Base-by-base conservation (phyloP, 805 yeast genomes). In the Starmerella scarabaei region DNA sequence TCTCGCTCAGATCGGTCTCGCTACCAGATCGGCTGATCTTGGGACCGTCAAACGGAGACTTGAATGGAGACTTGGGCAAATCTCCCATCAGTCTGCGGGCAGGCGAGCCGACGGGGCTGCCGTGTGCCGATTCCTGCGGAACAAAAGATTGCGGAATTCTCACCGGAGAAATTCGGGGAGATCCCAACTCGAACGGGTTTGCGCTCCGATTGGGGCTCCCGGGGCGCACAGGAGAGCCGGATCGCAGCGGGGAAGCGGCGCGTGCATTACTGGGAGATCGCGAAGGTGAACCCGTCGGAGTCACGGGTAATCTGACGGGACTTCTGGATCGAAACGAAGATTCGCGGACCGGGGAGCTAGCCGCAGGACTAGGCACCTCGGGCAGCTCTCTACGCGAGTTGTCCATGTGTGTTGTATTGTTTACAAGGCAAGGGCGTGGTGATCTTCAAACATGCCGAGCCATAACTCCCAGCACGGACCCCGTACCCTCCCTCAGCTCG, bases 51-150 rank as follows among this genome's bases (percentile, higher is more conserved):
- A 23, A 23, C 11, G 26, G 26, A 7, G 26, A 23, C 7, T 23
- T 11, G 11, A 23, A 23, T 7, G 26, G 26, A 7, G 26, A 23
- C 7, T 23, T 11, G 26, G 26, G 26, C 26, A 11, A 23, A 11
- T 39, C 33, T 20, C 27, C 14, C 35, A 38, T 36, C 27, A 41
- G 33, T 20, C 50, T 45, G 18, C 53, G 49, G 4, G 37, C 52
- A 0, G 53, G 54, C 9, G 49, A 42, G 7, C 47, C 46, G 7
- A 35, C 21, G 15, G 51, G 50, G 36, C 53, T 48, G 14, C 45
- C 51, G 20, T 44, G 50, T 9, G 30, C 21, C 21, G 44, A 20
- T 24, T 29, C 33, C 36, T 40, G 26, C 14, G 36, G 20, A 34
- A 35, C 19, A 15, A 42, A 35, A 9, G 38, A 40, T 7, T 27